These are phyloP conservation scores for Astragalus membranaceus DNA, from an alignment of 306 rosid species.

Conservation along the genomic window DNA sequence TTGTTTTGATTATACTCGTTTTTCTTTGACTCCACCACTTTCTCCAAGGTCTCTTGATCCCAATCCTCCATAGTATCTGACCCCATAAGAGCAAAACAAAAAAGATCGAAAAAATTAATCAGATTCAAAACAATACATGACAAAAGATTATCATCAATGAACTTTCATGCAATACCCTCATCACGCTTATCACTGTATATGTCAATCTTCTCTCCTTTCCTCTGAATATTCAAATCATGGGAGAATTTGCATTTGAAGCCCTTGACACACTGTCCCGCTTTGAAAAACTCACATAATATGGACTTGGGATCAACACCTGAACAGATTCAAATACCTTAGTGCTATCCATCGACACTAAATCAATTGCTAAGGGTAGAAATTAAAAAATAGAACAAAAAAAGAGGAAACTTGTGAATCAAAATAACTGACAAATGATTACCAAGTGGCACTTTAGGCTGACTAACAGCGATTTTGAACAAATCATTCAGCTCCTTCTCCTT, in stretches of 20 bases:
- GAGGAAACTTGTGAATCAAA: not conserved
- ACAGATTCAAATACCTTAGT: slow-evolving; percentile 15
- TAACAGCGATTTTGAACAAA: slow-evolving; percentile 83
- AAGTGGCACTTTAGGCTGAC: slow-evolving; percentile 86
- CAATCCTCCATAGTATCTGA: slow-evolving; percentile 96
- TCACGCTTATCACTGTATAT: slow-evolving; percentile 88
- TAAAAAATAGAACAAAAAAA: not conserved
- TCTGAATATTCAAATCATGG: slow-evolving; percentile 90
- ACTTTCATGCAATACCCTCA: slow-evolving; percentile 39
- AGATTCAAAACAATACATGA: not conserved
- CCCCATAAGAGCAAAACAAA: not conserved
- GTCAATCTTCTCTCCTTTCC: slow-evolving; percentile 99
- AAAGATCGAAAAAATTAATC: not conserved
- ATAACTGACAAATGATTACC: slow-evolving; percentile 41
- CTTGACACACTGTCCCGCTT: slow-evolving; percentile 86
- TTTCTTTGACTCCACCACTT: slow-evolving; percentile 88
- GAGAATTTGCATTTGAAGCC: slow-evolving; percentile 99
- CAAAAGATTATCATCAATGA: not conserved
- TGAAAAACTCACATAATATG: slow-evolving; percentile 81
- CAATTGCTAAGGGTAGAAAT: not conserved
- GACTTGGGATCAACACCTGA: slow-evolving; percentile 99
- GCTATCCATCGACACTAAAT: not conserved
- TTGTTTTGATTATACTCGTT: slow-evolving; percentile 77
- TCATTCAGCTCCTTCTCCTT: slow-evolving; percentile 93
- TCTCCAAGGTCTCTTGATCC: slow-evolving; percentile 96